These are phyloP conservation scores for Amaranthus palmeri DNA, from an alignment of 148 eudicot species.

Conservation along the genomic window DNA sequence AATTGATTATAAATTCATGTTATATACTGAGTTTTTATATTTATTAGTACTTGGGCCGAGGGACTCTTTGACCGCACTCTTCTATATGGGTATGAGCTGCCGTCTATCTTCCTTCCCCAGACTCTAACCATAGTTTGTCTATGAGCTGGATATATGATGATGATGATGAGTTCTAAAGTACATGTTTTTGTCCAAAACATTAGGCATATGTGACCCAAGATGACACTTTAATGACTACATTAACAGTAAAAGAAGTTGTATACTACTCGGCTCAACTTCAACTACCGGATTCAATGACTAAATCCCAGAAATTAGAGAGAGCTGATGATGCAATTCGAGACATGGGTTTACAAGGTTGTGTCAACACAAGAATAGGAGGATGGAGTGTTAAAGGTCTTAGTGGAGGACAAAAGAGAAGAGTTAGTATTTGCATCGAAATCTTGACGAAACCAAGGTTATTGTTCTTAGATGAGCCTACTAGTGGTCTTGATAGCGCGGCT, in stretches of 20 bases:
- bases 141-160: no score
- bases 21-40: background rate
- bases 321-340: constrained; percentile 53
- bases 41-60: background rate
- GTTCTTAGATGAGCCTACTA: constrained; percentile 84
- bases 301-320: constrained; percentile 43
- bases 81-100: no score
- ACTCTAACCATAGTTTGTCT: no score
- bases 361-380: constrained; percentile 68
- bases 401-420: constrained; percentile 82
- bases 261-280: constrained; percentile 74
- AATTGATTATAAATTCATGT: background rate
- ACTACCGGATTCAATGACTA: constrained; percentile 52
- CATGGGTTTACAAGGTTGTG: constrained; percentile 66
- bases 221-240: constrained; percentile 46
- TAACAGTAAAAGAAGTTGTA: constrained; percentile 65
- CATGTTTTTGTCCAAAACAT: no score
- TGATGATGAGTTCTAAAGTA: background rate
- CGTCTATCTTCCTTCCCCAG: no score
- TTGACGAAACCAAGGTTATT: constrained; percentile 58
- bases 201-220: constrained; percentile 87
- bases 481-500: constrained; percentile 84
- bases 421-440: constrained; percentile 75
- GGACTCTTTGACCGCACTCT: no score
- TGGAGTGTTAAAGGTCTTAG: constrained; percentile 63